Percentiles rank a stretch among this genome's conserved stretches.
Conservation (phyloP, 441 rosid species). For the Capsella rubella region DNA sequence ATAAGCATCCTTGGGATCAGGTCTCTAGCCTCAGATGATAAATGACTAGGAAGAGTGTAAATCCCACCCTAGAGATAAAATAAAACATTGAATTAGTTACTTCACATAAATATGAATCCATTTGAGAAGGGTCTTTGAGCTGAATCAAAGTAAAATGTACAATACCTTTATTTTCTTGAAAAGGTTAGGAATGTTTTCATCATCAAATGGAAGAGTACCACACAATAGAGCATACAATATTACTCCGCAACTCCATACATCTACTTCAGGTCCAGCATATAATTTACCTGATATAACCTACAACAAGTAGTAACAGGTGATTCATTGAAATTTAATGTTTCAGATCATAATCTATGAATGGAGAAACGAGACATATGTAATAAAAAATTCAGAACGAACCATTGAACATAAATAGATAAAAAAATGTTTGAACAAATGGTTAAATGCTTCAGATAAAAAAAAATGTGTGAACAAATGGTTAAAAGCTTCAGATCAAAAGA, state of each 20-base stretch:
- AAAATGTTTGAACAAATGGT: no score
- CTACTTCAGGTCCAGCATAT: conserved; percentile 98
- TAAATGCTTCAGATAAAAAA: no score
- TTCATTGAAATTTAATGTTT: background rate
- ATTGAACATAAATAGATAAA: no score
- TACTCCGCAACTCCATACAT: conserved; percentile 98
- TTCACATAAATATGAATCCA: background rate
- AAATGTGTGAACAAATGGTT: no score
- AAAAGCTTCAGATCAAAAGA: no score
- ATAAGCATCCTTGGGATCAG: conserved; percentile 95
- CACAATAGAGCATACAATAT: conserved; percentile 93
- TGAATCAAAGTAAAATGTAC: conserved; percentile 16
- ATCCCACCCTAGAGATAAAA: conserved; percentile 62
- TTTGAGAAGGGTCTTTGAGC: background rate
- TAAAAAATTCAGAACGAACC: no score
- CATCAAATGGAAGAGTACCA: conserved; percentile 97
- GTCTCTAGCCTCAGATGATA: conserved; percentile 91
- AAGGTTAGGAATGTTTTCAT: conserved; percentile 94
- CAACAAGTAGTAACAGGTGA: conserved; percentile 21
- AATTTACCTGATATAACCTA: conserved; percentile 94
- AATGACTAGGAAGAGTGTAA: conserved; percentile 97
- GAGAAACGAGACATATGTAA: background rate
- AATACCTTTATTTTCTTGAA: conserved; percentile 94
- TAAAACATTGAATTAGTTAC: background rate
- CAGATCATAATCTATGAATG: conserved; percentile 4